Evolutionary conservation across 2,329 filamentous ascomycete species (phyloP), one percentile per base, ranked within the genome.

Genomic region (Biscogniauxia marginata): DNA sequence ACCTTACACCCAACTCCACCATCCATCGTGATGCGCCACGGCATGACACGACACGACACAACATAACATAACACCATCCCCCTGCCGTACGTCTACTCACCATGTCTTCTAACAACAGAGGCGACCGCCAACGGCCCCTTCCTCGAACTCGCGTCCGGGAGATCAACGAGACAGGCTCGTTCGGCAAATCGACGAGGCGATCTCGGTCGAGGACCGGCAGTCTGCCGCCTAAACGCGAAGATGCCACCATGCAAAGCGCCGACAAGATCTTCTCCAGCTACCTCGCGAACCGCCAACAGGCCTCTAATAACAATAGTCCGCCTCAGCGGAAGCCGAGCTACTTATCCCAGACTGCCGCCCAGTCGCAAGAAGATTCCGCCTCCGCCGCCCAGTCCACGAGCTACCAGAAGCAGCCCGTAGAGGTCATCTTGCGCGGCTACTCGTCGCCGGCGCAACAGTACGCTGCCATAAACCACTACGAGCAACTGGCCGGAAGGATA

Each of bases 351-450:
- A 71, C 74, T 54, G 54, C 67, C 18, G 39, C 61, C n/a, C 65
- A 66, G 44, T 58, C 61, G 47, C 64, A 66, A 46, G 79, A 81
- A 49, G 73, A 77, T 23, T 51, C 64, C 13, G 56, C 67, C 24
- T 49, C 68, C 9, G 51, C 60, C 20, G 56, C 68, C 2, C 64
- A 70, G 5, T 56, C 68, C 18, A 63, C 68, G 1, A 66, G 65
- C 3, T 68, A 71, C 54, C 63, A 67, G 20, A 69, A 69, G 25
- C 72, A 77, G 45, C 83, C 83, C 1, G 78, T 90, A 43, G 92
- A 97, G 74, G 84, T 96, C 60, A 85, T 96, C 54, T 79, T 98
- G 16, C 90, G 93, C 64, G 93, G 93, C 24, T 97, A 93, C 74
- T 77, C 79, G 54, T 82, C 81, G 16, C 71, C 78, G 1, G 72